These are phyloP conservation scores for Coemansia sp. DNA, from an alignment of 192 early-diverging fungal species.

Conservation along the genomic window DNA sequence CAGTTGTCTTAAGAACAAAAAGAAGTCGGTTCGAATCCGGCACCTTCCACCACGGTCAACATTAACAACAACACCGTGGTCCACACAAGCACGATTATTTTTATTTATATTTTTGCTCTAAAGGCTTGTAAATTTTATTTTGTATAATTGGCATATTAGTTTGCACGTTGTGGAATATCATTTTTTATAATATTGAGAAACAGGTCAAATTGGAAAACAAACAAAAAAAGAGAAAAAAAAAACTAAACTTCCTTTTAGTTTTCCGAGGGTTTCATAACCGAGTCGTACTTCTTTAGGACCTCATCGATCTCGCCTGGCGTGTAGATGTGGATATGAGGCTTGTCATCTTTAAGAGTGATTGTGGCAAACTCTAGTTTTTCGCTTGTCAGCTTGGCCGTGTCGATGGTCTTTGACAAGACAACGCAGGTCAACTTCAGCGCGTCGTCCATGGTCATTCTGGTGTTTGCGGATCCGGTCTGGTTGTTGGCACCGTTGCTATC, in stretches of 20 bases:
- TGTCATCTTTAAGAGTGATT: conserved; percentile 57
- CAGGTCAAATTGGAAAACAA: neutral
- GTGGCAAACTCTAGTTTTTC: conserved; percentile 95
- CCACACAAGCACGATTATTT: neutral
- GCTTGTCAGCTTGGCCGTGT: conserved; percentile 83
- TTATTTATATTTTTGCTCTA: conserved; percentile 1
- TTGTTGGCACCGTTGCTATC: conserved; percentile 16
- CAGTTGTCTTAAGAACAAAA: conserved; percentile 8
- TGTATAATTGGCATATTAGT: neutral
- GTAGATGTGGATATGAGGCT: conserved; percentile 40
- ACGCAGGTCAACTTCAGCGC: conserved; percentile 90
- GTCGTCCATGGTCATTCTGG: conserved; percentile 70
- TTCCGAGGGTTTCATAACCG: conserved; percentile 42
- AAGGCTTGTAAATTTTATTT: neutral
- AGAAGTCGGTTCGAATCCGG: conserved; percentile 10
- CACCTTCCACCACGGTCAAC: conserved; percentile 2
- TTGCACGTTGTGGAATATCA: no score
- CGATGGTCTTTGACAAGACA: conserved; percentile 97
- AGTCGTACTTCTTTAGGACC: conserved; percentile 40
- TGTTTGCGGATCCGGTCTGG: conserved; percentile 4
- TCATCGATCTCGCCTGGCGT: conserved; percentile 45
- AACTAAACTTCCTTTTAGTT: conserved; percentile 17
- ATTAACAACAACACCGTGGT: neutral
- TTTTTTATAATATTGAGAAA: conserved; percentile 3
- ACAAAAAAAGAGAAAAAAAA: neutral